Evolutionary conservation across 1,139 yeast genomes (phyloP), one percentile per base, ranked within the genome.

Genomic region (Keqinozyma sinolaborantium): DNA sequence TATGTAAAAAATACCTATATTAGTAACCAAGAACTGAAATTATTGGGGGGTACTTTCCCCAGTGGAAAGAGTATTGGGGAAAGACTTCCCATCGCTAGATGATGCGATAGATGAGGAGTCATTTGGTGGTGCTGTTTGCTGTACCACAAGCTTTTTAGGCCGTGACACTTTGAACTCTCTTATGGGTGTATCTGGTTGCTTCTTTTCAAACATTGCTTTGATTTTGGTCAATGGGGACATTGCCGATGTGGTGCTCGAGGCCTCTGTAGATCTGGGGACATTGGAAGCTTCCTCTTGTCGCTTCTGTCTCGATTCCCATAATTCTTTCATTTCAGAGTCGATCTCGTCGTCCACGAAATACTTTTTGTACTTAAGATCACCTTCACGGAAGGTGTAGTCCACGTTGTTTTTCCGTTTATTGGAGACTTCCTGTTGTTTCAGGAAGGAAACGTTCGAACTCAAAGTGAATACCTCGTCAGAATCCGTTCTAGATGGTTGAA

Each of bases 351-450:
- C 60, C 9, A 58, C 51, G 23, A 68, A 56, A 40, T 56, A 66
- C 39, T 68, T 64, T 25, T 60, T 56, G 42, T 63, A 72, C 26
- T 70, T 67, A 20, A 55, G 41, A 42, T 73, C 79, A 2, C 68
- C 74, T 43, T 73, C 79, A 36, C 79, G 55, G 3, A 67, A 64
- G 2, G 73, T 58, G 45, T 72, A 72, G 43, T 73, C 73, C 16
- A 52, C 62, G 10, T 44, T 36, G 20, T 40, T 40, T 36, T 48
- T 56, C 18, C 63, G 38, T n/a, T 43, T 35, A 26, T 47, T 45
- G 7, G 60, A 52, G 25, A 35, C 39, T 26, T 45, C 39, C 36
- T 53, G 53, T 33, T 50, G 56, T 30, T 39, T 42, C 7, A 39
- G 36, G 32, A 56, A 57, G n/a, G 58, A 10, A 7, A 18, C 21